Evolutionary conservation across 345 rosid species (phyloP), one percentile per base, ranked within the genome.

Genomic region (Boechera stricta): DNA sequence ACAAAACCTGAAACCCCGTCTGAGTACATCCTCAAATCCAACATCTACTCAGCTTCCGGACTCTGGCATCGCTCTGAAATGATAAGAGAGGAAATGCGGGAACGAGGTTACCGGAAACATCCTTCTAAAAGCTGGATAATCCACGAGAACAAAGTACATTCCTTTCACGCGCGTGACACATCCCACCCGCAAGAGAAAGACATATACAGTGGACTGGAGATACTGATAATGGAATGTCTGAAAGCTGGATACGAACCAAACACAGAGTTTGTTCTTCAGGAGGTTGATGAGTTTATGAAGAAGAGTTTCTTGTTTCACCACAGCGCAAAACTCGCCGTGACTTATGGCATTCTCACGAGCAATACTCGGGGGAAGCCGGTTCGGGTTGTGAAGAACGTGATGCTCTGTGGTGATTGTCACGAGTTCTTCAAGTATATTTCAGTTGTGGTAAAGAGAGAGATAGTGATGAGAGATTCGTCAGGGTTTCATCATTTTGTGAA

Each of bases 41-140:
- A 94, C 79, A 82, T 92, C 55, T 92, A 92, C 80, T 87, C 97
- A n/a, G 89, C 97, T 49, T 89, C 95, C 6, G 97, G 98, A 55
- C 82, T 93, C 61, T 89, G 94, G 94, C 91, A 86, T 72, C 85
- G 86, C 55, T 79, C 98, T 29, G 97, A 92, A 74, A 81, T 60
- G 55, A 77, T 88, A 31, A 82, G 97, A 82, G 87, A 86, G 44
- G 80, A 84, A 60, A 92, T 94, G 97, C 82, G 85, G 24, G 77
- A 81, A 68, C 85, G 72, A 66, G 86, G 96, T 18, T 49, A 90
- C 59, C 75, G 57, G 15, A 94, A 94, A 84, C 82, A 84, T 68
- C 97, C 97, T 5, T 78, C 90, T 41, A 82, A 86, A 82, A 91
- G 98, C 82, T 92, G 95, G 97, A 78, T 89, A 58, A 87, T 94